Evolutionary conservation across 2,329 filamentous ascomycete species (phyloP).

Genomic region (Ophiocordyceps australis): DNA sequence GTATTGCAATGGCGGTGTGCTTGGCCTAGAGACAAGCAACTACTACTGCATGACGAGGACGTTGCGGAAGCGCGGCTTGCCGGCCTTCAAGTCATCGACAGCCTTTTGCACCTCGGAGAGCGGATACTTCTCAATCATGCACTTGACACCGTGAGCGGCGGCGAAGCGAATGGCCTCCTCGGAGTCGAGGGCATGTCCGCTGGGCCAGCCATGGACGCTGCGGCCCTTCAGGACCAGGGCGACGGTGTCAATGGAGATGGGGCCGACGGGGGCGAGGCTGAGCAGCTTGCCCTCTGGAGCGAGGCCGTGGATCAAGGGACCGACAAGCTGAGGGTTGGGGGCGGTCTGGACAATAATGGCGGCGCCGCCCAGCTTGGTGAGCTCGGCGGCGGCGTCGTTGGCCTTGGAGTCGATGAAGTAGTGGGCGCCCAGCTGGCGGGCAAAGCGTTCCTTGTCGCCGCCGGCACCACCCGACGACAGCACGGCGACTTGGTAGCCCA

Average conservation of each 20-base stretch:
- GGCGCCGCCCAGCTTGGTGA: constrained; percentile 41
- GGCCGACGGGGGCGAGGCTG: constrained; percentile 32
- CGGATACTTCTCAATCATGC: constrained; percentile 46
- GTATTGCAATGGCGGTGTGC: background rate
- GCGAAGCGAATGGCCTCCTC: constrained; percentile 52
- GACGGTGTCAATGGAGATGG: constrained; percentile 22
- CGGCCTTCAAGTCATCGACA: constrained; percentile 18
- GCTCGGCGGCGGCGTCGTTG: constrained; percentile 25
- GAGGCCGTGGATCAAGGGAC: constrained; percentile 33
- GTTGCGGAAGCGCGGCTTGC: constrained; percentile 25
- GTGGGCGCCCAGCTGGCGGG: constrained; percentile 24
- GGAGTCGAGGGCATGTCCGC: constrained; percentile 42
- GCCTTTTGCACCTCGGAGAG: constrained; percentile 30
- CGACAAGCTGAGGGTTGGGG: constrained; percentile 36
- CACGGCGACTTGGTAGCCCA: constrained; percentile 58
- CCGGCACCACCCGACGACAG: constrained; percentile 48
- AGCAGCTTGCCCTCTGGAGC: constrained; percentile 37
- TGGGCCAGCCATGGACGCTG: constrained; percentile 44
- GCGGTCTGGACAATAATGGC: constrained; percentile 43
- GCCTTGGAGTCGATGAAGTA: constrained; percentile 31
- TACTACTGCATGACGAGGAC: constrained; percentile 20
- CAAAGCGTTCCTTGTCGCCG: constrained; percentile 50
- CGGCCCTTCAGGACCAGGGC: constrained; percentile 29
- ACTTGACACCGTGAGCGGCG: constrained; percentile 39
- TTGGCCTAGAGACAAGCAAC: background rate